These are phyloP conservation scores for Exsudoporus frostii DNA, from an alignment of 768 basidiomycete species.

Conservation along the genomic window DNA sequence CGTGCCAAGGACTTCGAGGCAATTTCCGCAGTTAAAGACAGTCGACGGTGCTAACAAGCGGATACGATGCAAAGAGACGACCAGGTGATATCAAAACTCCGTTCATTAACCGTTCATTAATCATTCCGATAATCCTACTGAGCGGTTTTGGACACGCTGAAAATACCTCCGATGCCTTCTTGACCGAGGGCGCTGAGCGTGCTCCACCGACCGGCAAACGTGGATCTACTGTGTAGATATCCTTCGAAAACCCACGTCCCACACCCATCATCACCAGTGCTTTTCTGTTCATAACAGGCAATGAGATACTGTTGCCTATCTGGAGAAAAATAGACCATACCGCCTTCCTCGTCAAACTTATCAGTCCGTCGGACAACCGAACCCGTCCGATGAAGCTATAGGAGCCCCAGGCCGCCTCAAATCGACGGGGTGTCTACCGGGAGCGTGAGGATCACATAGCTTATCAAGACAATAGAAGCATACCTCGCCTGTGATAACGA, in stretches of 20 bases:
- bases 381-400: constrained; percentile 60
- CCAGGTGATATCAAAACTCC: constrained; percentile 16
- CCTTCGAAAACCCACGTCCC: constrained; percentile 61
- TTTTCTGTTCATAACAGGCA: constrained; percentile 36
- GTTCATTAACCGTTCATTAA: constrained; percentile 30
- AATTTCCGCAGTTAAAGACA: constrained; percentile 26
- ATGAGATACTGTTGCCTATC: background rate
- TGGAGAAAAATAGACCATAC: constrained; percentile 36
- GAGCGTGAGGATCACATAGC: constrained; percentile 23
- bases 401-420: constrained; percentile 65
- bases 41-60: constrained; percentile 1
- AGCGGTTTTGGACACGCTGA: constrained; percentile 51
- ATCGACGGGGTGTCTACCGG: constrained; percentile 48
- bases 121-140: constrained; percentile 26
- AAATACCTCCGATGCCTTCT: constrained; percentile 47
- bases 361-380: constrained; percentile 50
- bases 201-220: constrained; percentile 55
- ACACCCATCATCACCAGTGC: constrained; percentile 34
- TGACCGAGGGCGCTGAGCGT: constrained; percentile 33
- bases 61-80: background rate
- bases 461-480: constrained; percentile 20
- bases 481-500: constrained; percentile 36
- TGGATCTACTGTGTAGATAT: constrained; percentile 43
- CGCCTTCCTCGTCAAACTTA: constrained; percentile 60
- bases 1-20: constrained; percentile 12